Base-by-base conservation (phyloP, 495 filamentous ascomycete species). In the Endocarpon pusillum region DNA sequence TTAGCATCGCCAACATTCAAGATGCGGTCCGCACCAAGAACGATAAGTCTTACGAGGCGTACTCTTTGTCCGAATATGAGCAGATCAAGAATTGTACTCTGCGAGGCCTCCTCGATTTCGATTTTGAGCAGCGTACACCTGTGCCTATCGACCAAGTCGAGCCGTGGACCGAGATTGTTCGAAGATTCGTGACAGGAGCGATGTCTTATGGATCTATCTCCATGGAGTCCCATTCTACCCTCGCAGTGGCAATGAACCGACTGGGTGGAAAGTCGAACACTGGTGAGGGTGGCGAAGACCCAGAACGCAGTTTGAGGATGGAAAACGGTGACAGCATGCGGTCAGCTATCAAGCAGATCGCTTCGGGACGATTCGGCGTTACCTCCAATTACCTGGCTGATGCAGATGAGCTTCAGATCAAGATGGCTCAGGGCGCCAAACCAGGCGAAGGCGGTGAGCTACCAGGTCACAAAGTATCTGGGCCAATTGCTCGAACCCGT, bases 201-300 rank as follows among this genome's bases (percentile, higher is more conserved):
- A 99, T 99, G 89, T 99, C 89, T 12, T 99, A 99, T 49, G 89
- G 89, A 28, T 99, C 89, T 18, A 99, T 99, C 46, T 96, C 91
- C 20, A 94, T 96, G 85, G 91, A 99, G 52, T 85, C 89, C 30
- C 89, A 99, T 64, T 99, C 89, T 15, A 96, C 89, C 3, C 61
- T 99, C 19, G 89, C 89, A 42, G 75, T 99, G 35, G 89, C 89
- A 28, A 96, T 99, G 91, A 99, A 99, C 57, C 67, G 89, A 33
- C 68, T 99, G 12, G 89, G 89, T 19, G 89, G 89, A 51, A 99
- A 96, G 58, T 99, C 89, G 16, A 99, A 99, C 64, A 99, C 89
- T 22, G 89, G 89, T 47, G 89, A 99, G 62, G 89, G 89, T 68
- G 89, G 89, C 49, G 89, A 99, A 57, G 89, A 99, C 42, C 73